These are phyloP conservation scores for Gossypium gossypioides DNA, from an alignment of 441 rosid genomes.

Conservation along the genomic window DNA sequence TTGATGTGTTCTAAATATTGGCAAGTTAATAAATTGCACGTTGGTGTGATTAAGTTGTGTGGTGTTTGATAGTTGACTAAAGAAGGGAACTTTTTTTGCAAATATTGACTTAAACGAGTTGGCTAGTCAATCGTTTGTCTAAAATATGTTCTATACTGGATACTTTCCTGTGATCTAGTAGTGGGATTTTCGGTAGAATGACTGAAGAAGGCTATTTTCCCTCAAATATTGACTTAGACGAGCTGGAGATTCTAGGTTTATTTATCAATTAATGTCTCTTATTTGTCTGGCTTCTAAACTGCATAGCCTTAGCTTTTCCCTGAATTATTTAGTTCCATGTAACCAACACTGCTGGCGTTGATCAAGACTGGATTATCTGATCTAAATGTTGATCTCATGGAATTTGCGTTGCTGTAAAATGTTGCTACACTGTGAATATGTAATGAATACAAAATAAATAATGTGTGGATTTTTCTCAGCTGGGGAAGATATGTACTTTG, in stretches of 20 bases:
- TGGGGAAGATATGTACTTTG: neutral
- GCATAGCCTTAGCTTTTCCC: neutral
- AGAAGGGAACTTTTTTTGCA: neutral
- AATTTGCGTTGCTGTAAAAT: neutral
- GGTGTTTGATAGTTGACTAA: neutral
- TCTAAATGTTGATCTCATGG: neutral
- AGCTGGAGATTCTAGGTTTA: neutral
- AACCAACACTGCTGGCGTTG: neutral
- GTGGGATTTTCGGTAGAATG: too few relatives aligned
- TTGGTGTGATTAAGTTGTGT: neutral
- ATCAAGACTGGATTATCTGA: neutral
- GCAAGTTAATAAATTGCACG: neutral
- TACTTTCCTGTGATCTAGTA: too few relatives aligned
- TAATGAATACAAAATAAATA: neutral
- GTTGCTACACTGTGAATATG: neutral
- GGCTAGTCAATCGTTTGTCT: too few relatives aligned
- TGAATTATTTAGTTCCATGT: neutral
- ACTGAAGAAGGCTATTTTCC: neutral
- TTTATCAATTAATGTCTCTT: neutral
- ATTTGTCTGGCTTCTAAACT: neutral
- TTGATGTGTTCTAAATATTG: neutral
- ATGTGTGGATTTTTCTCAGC: neutral
- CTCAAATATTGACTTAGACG: neutral
- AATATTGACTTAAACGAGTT: neutral
- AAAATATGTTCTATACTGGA: too few relatives aligned